phyloP scores from a whole-genome alignment of 352 stramenopile species.

The Phytophthora gonapodyides region DNA sequence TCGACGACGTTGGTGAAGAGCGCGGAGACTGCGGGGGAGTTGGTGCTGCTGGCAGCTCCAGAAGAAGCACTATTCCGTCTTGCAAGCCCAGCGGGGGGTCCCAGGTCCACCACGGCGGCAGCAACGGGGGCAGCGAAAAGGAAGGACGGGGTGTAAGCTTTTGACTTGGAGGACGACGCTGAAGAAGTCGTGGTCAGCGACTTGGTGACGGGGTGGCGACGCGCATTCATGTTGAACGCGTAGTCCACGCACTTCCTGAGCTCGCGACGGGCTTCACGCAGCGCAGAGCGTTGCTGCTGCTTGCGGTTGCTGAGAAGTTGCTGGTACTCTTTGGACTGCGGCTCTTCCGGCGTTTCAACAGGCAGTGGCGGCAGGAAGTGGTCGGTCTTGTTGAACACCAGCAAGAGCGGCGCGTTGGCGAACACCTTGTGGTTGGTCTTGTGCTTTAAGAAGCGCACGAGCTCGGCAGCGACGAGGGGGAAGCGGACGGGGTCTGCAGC shows the following conservation, averaged over 20 bases:
- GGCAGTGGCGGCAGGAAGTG: conserved; percentile 19
- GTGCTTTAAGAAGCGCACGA: conserved; percentile 53
- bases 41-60: conserved; percentile 6
- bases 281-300: conserved; percentile 33
- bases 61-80: conserved; percentile 10
- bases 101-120: conserved; percentile 8
- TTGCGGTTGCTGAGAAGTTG: conserved; percentile 28
- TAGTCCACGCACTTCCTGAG: conserved; percentile 59
- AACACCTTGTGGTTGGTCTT: conserved; percentile 35
- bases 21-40: conserved; percentile 15
- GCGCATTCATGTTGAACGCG: conserved; percentile 47
- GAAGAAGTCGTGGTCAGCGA: conserved; percentile 8
- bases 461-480: conserved; percentile 51
- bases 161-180: conserved; percentile 14
- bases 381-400: conserved; percentile 70
- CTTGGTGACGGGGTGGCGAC: conserved; percentile 33
- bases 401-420: conserved; percentile 44
- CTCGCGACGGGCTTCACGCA: conserved; percentile 46
- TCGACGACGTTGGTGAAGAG: conserved; percentile 59
- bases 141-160: neutral
- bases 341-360: conserved; percentile 20
- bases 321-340: conserved; percentile 26
- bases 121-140: conserved; percentile 15
- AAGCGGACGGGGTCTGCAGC: conserved; percentile 50
- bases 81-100: neutral